A percentile compares a stretch with the other conserved stretches of the same genome.
These are phyloP conservation scores for Arthrobotrys iridis DNA, from an alignment of 2,329 filamentous ascomycete genomes.

Conservation along the genomic window DNA sequence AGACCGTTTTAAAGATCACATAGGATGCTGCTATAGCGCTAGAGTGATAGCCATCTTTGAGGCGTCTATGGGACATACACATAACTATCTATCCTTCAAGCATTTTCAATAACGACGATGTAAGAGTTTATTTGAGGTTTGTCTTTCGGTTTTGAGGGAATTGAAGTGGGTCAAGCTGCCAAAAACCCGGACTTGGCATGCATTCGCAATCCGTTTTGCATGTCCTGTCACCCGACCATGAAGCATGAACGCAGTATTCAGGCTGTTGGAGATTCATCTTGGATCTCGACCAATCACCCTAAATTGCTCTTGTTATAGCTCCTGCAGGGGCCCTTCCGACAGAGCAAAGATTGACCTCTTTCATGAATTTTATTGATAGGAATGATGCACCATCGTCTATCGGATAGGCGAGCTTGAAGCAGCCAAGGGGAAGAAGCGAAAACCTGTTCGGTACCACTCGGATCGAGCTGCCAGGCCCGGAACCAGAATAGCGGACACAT, in stretches of 20 bases:
- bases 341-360: neutral
- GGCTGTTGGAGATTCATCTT: neutral
- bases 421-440: slow-evolving; percentile 35
- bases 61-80: neutral
- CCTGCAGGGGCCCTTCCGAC: neutral
- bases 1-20: too few relatives aligned
- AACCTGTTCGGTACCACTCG: slow-evolving; percentile 47
- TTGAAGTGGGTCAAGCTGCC: neutral
- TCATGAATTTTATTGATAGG: neutral
- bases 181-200: neutral
- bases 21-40: too few relatives aligned
- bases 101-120: neutral
- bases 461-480: slow-evolving; percentile 54
- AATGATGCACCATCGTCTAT: slow-evolving; percentile 50
- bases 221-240: neutral
- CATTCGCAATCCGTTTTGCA: neutral
- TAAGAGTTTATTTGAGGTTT: neutral
- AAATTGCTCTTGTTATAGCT: neutral
- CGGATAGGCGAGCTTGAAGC: slow-evolving; percentile 53
- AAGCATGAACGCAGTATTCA: neutral
- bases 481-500: slow-evolving; percentile 49
- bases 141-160: neutral
- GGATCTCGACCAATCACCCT: neutral
- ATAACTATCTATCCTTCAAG: neutral
- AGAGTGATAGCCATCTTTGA: too few relatives aligned